These are phyloP conservation scores for Kingdonia uniflora DNA, from an alignment of 164 flowering plant genomes.

Conservation along the genomic window DNA sequence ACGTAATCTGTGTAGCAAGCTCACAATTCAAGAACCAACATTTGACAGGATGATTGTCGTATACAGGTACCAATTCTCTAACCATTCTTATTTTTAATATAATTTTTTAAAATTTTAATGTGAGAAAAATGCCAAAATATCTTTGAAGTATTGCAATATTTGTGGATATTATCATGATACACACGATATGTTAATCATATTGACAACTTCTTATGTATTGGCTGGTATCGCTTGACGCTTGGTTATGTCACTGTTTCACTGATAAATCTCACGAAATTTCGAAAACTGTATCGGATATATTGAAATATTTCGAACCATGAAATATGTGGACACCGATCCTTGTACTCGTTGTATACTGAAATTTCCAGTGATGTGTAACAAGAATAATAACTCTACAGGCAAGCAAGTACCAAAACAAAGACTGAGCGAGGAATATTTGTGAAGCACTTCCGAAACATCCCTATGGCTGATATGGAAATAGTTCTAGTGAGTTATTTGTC, in stretches of 20 bases:
- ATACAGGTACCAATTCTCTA: slow-evolving; percentile 51
- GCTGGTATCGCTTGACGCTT: not conserved
- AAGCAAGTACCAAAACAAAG: slow-evolving; percentile 42
- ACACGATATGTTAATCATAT: too few relatives aligned
- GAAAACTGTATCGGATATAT: too few relatives aligned
- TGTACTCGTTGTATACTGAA: not conserved
- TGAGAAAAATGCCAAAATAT: too few relatives aligned
- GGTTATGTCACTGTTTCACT: too few relatives aligned
- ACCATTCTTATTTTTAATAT: too few relatives aligned
- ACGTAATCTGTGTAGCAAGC: slow-evolving; percentile 45
- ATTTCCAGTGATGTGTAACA: slow-evolving; percentile 2
- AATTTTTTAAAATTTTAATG: too few relatives aligned
- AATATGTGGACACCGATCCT: not conserved
- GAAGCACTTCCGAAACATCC: slow-evolving; percentile 93
- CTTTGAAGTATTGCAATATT: too few relatives aligned
- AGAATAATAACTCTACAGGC: slow-evolving; percentile 33
- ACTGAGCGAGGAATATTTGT: slow-evolving; percentile 72
- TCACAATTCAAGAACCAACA: slow-evolving; percentile 93
- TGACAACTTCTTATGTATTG: not conserved
- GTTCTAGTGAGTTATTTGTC: slow-evolving; percentile 58
- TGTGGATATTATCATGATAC: too few relatives aligned
- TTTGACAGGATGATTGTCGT: slow-evolving; percentile 90
- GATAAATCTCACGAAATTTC: too few relatives aligned
- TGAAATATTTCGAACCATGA: too few relatives aligned
- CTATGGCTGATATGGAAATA: slow-evolving; percentile 99